Percentiles rank a stretch among this genome's conserved stretches.
Evolutionary conservation across 257 asterid genomes (phyloP).

Genomic region (Cruciata laevipes): DNA sequence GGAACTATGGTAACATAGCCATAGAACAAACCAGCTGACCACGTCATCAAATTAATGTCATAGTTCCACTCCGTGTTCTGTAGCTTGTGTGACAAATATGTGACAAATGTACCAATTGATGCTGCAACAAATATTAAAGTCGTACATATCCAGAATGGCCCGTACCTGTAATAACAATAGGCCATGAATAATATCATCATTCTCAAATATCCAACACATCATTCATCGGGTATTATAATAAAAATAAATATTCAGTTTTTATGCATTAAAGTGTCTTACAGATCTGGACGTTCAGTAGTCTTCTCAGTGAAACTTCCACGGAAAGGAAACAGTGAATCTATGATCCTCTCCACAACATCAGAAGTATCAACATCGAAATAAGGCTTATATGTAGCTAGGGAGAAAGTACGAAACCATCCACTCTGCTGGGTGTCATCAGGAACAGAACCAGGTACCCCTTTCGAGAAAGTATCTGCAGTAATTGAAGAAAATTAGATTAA

Average conservation of each 20-base stretch:
- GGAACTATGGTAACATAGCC: slow-evolving; percentile 90
- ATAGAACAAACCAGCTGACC: slow-evolving; percentile 95
- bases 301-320: slow-evolving; percentile 80
- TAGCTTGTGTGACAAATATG: slow-evolving; percentile 81
- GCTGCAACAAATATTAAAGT: slow-evolving; percentile 96
- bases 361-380: slow-evolving; percentile 96
- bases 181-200: neutral
- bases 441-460: slow-evolving; percentile 65
- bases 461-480: slow-evolving; percentile 73
- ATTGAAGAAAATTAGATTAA: slow-evolving; percentile 6
- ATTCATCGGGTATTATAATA: neutral
- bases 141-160: slow-evolving; percentile 99
- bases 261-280: slow-evolving; percentile 42
- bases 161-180: slow-evolving; percentile 47
- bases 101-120: slow-evolving; percentile 88
- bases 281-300: slow-evolving; percentile 75
- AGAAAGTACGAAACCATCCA: slow-evolving; percentile 83
- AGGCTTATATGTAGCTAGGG: slow-evolving; percentile 86
- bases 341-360: slow-evolving; percentile 87
- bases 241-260: neutral
- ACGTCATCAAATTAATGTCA: slow-evolving; percentile 77
- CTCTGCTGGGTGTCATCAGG: slow-evolving; percentile 70
- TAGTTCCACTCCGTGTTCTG: slow-evolving; percentile 81
- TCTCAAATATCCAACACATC: neutral
- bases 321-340: slow-evolving; percentile 86